phyloP scores from a whole-genome alignment of 2,329 filamentous ascomycete genomes.

The Diaporthe helianthi region DNA sequence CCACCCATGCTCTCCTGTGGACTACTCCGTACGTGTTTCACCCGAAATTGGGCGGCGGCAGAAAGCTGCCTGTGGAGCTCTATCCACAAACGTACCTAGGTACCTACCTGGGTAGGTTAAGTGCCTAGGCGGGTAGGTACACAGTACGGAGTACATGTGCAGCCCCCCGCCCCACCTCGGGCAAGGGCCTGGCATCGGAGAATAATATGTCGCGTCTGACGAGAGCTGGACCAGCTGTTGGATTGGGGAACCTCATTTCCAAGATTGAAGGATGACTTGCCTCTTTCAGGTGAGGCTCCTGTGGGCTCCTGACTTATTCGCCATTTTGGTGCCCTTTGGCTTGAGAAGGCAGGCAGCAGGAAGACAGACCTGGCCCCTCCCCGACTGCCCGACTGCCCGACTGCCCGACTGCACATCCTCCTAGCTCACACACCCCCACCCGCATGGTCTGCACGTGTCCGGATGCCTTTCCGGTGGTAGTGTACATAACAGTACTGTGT shows the following conservation, averaged over 20 bases:
- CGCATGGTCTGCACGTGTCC: constrained; percentile 30
- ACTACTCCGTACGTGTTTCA: constrained; percentile 18
- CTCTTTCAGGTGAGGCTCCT: constrained; percentile 25
- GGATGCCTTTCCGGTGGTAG: constrained; percentile 18
- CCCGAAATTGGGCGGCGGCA: neutral
- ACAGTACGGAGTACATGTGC: too few relatives aligned
- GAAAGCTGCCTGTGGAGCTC: neutral
- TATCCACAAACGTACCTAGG: too few relatives aligned
- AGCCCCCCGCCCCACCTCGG: too few relatives aligned
- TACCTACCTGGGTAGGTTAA: too few relatives aligned
- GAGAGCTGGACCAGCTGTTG: neutral
- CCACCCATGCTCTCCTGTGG: constrained; percentile 24
- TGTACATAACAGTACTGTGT: too few relatives aligned
- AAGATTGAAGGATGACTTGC: constrained; percentile 26
- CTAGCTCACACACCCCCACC: too few relatives aligned
- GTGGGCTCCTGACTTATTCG: constrained; percentile 8
- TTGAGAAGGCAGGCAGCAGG: constrained; percentile 11
- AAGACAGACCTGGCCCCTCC: neutral
- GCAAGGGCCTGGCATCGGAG: constrained; percentile 4
- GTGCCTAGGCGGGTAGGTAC: too few relatives aligned
- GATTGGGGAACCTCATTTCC: constrained; percentile 19
- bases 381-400: too few relatives aligned
- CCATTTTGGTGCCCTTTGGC: constrained; percentile 26
- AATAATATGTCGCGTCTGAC: neutral
- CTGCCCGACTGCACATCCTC: too few relatives aligned